A percentile compares a stretch with the other conserved stretches of the same genome.
Evolutionary conservation across 805 yeast species (phyloP).

Genomic region (Kluyveromyces aestuarii): DNA sequence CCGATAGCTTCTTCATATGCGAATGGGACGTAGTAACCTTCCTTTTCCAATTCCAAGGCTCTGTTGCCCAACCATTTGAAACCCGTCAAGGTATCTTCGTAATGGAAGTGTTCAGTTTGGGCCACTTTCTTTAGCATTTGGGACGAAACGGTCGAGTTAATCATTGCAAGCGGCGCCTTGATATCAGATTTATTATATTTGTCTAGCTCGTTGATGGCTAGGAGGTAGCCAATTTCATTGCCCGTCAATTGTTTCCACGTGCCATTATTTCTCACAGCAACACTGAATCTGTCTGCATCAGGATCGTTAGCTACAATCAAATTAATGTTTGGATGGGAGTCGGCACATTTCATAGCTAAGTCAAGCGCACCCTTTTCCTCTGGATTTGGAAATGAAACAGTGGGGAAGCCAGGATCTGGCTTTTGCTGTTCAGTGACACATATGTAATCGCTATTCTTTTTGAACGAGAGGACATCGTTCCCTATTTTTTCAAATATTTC

Average conservation of each 20-base stretch:
- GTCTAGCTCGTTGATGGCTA: constrained; percentile 57
- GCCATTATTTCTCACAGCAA: constrained; percentile 46
- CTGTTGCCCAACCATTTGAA: constrained; percentile 96
- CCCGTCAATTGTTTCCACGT: constrained; percentile 81
- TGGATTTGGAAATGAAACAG: constrained; percentile 89
- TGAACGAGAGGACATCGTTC: constrained; percentile 24
- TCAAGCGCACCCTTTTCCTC: constrained; percentile 90
- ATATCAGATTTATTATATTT: constrained; percentile 17
- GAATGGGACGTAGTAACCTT: constrained; percentile 70
- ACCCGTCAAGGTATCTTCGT: constrained; percentile 83
- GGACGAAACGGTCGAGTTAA: constrained; percentile 90
- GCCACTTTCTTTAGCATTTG: constrained; percentile 72
- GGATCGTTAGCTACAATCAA: constrained; percentile 89
- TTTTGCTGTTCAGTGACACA: constrained; percentile 53
- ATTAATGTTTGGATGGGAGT: constrained; percentile 31
- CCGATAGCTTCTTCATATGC: constrained; percentile 97
- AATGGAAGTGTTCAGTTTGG: constrained; percentile 45
- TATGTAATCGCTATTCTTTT: constrained; percentile 29
- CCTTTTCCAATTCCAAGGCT: constrained; percentile 58
- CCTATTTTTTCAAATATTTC: constrained; percentile 40
- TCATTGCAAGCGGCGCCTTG: constrained; percentile 39
- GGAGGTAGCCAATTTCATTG: constrained; percentile 79
- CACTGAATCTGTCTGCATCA: constrained; percentile 91
- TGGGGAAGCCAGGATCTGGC: constrained; percentile 82
- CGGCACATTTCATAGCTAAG: constrained; percentile 57